Evolutionary conservation across 2,329 filamentous ascomycete species (phyloP), one percentile per base, ranked within the genome.

Genomic region (Aspergillus jensenii): DNA sequence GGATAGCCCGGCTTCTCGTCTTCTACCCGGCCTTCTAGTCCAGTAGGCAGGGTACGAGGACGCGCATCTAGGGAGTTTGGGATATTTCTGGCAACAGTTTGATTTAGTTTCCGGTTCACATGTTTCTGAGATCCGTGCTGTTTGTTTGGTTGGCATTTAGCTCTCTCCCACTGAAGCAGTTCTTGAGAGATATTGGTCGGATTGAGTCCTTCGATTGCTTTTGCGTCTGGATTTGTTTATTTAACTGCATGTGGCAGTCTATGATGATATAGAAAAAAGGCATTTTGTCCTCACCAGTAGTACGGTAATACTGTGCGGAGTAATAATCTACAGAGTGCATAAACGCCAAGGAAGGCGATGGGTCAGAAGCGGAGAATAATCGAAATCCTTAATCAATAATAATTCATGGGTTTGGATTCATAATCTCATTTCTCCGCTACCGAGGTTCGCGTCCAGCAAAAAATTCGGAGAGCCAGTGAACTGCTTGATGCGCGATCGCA

Each of bases 11-110:
- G 27, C 23, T 25, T 46, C 41, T 50, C 21, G 43, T 46, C 59
- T 62, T 40, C 46, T 58, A 11, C 59, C 60, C 6, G 58, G 59
- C 19, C 55, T 58, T 27, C 19, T 44, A 14, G 15, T 63, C 14
- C 60, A 62, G 40, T 62, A 55, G 39, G n/a, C 6, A 8, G 40
- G 27, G 7, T n/a, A 37, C 17, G n/a, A 33, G 40, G n/a, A 53
- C 12, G 40, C 21, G 27, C 45, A 48, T 23, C 14, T 21, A 21
- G 25, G 35, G 23, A 7, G 14, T 41, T 55, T 48, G 52, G 37
- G 44, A 47, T 33, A 39, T 9, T 50, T 58, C 37, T 45, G 43
- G 52, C 33, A 14, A 31, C 21, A 6, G 21, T 54, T 54, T 40
- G 43, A 41, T 33, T 54, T 12, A 27, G 35, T 21, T 12, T 35